phyloP scores from a whole-genome alignment of 148 eudicot species.

The Persicaria tinctoria region DNA sequence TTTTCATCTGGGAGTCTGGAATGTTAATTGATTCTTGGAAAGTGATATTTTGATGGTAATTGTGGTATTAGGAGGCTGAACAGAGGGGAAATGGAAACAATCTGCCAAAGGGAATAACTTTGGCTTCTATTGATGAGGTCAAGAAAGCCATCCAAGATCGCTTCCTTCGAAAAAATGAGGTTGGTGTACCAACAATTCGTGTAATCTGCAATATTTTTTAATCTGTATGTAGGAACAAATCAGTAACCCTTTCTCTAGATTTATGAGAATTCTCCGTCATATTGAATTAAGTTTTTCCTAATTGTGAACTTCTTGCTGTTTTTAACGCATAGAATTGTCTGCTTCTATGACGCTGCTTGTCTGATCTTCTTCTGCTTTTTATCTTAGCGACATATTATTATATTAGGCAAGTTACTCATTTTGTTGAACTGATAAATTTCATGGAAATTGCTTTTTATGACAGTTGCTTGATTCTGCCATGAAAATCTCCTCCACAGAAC shows the following conservation, averaged over 20 bases:
- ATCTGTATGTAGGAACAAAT: background rate
- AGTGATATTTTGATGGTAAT: background rate
- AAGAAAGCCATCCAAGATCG: constrained; percentile 47
- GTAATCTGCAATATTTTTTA: background rate
- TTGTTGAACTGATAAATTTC: background rate
- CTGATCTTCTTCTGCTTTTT: too few relatives aligned
- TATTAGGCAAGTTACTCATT: background rate
- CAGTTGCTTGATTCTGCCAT: constrained; percentile 15
- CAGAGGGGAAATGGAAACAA: constrained; percentile 69
- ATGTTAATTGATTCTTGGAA: background rate
- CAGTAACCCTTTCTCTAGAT: background rate
- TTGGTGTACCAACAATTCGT: constrained; percentile 12
- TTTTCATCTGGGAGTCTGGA: background rate
- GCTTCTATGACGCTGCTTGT: background rate
- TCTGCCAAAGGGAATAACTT: constrained; percentile 77
- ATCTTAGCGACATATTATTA: too few relatives aligned
- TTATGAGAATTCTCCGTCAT: background rate
- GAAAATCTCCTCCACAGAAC: constrained; percentile 7
- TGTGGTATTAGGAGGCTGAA: constrained; percentile 68
- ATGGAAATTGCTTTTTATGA: background rate
- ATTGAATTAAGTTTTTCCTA: background rate
- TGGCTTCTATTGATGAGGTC: constrained; percentile 56
- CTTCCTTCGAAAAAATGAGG: constrained; percentile 75
- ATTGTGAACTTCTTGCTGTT: background rate
- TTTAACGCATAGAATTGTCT: background rate